A percentile compares a stretch with the other conserved stretches of the same genome.
These are phyloP conservation scores for Linderniella brevidens DNA, from an alignment of 257 asterid species.

Conservation along the genomic window DNA sequence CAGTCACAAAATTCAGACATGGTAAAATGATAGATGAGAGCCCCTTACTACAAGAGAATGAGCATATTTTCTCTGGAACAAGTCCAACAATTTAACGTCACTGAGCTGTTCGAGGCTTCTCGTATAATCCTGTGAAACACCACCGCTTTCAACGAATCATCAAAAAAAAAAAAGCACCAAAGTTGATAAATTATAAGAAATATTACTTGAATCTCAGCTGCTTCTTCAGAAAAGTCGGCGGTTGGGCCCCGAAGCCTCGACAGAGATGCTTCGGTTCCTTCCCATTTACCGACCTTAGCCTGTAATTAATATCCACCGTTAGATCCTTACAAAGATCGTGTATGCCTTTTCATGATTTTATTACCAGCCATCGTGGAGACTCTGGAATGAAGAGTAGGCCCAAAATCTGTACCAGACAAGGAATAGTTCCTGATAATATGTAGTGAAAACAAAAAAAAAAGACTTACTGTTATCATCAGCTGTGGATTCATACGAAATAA, in stretches of 20 bases:
- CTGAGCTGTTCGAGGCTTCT: conserved; percentile 29
- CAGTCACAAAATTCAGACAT: no score
- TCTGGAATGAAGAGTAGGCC: conserved; percentile 69
- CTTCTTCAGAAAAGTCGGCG: conserved; percentile 39
- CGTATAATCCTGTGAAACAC: conserved; percentile 41
- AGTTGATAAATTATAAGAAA: conserved; percentile 3
- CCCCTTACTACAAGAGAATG: conserved; percentile 48
- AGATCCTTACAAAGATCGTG: conserved; percentile 2
- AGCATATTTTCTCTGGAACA: conserved; percentile 67
- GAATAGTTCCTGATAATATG: conserved; percentile 52
- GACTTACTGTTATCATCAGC: background rate
- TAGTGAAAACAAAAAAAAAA: background rate
- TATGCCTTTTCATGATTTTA: conserved; percentile 1
- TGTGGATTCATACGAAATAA: background rate
- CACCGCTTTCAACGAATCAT: background rate
- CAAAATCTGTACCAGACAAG: conserved; percentile 54
- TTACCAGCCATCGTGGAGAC: conserved; percentile 94
- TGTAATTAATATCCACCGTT: conserved; percentile 9
- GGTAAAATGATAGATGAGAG: background rate
- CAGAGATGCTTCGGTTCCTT: conserved; percentile 46
- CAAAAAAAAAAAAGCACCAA: conserved; percentile 6
- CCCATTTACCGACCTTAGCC: conserved; percentile 64
- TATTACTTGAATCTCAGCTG: conserved; percentile 56
- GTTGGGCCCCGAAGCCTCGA: conserved; percentile 46
- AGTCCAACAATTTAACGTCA: conserved; percentile 40